Percentiles rank a stretch among this genome's conserved stretches.
Evolutionary conservation across 108 stramenopile species (phyloP).

Genomic region (Skeletonema grethae): DNA sequence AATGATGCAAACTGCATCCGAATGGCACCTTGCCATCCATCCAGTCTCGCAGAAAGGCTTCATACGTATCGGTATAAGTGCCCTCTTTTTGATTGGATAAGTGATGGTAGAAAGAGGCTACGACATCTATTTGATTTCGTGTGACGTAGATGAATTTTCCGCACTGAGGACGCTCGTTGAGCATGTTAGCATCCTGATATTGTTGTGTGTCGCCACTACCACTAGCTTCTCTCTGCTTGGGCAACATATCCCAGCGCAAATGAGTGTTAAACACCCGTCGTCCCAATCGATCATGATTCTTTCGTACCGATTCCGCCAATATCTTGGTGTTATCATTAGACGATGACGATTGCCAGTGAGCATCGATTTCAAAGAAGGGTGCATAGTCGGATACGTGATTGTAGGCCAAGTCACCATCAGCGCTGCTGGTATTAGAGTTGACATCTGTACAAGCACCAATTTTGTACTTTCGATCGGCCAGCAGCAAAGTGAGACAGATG

Average conservation of each 20-base stretch:
- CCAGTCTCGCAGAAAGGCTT: conserved; percentile 52
- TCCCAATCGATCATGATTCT: conserved; percentile 36
- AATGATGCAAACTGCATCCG: conserved; percentile 60
- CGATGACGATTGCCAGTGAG: conserved; percentile 50
- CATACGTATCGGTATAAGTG: conserved; percentile 32
- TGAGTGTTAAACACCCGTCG: conserved; percentile 76
- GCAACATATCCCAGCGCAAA: conserved; percentile 64
- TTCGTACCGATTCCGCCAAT: conserved; percentile 16
- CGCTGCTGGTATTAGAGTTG: not conserved
- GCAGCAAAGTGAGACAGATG: conserved; percentile 57
- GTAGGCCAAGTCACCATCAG: conserved; percentile 3
- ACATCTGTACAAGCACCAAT: not conserved
- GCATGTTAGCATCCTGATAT: not conserved
- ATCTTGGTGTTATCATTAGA: not conserved
- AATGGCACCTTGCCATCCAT: conserved; percentile 57
- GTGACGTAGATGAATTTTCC: conserved; percentile 69
- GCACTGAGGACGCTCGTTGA: conserved; percentile 11
- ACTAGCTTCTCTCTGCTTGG: conserved; percentile 31
- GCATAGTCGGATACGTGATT: conserved; percentile 66
- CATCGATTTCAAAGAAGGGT: conserved; percentile 73
- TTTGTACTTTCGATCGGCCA: conserved; percentile 25
- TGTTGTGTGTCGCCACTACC: not conserved
- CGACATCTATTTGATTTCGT: conserved; percentile 56
- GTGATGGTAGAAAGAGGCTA: conserved; percentile 73
- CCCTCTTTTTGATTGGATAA: conserved; percentile 69